Base-by-base conservation (phyloP, 2,329 filamentous ascomycete species). In the Neofusicoccum sp. region DNA sequence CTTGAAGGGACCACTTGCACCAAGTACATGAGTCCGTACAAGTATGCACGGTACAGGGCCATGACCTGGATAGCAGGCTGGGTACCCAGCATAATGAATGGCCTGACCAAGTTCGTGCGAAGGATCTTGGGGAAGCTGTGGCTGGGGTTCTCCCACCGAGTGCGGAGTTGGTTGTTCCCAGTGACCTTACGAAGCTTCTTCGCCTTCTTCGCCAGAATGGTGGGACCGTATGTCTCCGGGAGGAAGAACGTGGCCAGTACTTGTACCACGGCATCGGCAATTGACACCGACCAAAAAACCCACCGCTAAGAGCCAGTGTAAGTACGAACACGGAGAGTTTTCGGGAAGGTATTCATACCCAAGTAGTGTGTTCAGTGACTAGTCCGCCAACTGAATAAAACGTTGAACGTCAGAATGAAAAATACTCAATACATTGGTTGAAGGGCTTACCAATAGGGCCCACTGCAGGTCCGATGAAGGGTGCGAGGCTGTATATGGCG, bases 11-110 rank as follows among this genome's bases (percentile, higher is more conserved):
- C 79, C 8, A 62, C 31, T 26, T 71, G 33, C 3, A 84, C 74
- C 9, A 87, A 79, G 59, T 86, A 87, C 63, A 87, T 84, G 63
- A 87, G 81, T 4, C 79, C 82, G 69, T 91, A 93, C 7, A 74
- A 76, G 53, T 80, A 76, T 33, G 86, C 82, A 31, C 93, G 79
- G 34, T 89, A 85, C 7, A 92, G 79, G 72, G 91, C 93, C 1
- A 84, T 85, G 53, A 85, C 87, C 24, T 86, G 79, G 6, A 93
- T 88, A 49, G 93, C 89, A 48, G 88, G 86, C 69, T 95, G 90
- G 44, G 82, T 86, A 49, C 74, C 69, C 11, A 91, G 78, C 90
- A 93, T 93, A 30, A 87, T 81, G 5, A 91, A 72, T 0, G 90
- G 90, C 0, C 90, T 79, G 1, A 86, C 87, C 34, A 93, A 76